phyloP scores from a whole-genome alignment of 2,329 filamentous ascomycete genomes.

The Beauveria medogensis region DNA sequence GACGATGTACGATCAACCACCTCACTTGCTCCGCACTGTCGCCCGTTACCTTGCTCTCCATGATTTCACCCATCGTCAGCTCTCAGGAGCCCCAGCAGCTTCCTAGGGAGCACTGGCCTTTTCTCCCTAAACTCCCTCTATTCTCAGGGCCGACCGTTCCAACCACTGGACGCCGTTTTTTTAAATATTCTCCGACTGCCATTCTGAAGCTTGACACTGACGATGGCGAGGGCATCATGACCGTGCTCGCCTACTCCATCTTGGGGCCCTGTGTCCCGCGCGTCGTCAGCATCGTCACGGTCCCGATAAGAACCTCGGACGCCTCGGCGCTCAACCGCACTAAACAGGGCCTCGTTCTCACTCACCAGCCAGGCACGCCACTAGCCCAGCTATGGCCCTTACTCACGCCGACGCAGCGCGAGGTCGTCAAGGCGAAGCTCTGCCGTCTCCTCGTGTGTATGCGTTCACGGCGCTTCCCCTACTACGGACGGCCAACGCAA shows the following conservation, averaged over 20 bases:
- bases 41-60: not conserved
- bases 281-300: not conserved
- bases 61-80: not conserved
- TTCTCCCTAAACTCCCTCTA: not conserved
- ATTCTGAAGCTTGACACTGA: not conserved
- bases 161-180: not conserved
- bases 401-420: not conserved
- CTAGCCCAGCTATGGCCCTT: not conserved
- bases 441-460: not conserved
- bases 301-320: not conserved
- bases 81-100: not conserved
- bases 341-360: not conserved
- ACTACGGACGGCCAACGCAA: not conserved
- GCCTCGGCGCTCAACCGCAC: not conserved
- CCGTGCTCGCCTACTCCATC: not conserved
- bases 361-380: not conserved
- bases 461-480: not conserved
- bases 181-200: not conserved
- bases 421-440: not conserved
- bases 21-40: no score
- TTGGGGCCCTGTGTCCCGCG: not conserved
- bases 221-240: not conserved
- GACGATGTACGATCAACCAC: no score
- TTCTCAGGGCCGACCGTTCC: not conserved
- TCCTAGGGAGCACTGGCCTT: not conserved